A percentile compares a stretch with the other conserved stretches of the same genome.
phyloP scores from a whole-genome alignment of 75 land plant genomes.

The Selaginella moellendorffii region DNA sequence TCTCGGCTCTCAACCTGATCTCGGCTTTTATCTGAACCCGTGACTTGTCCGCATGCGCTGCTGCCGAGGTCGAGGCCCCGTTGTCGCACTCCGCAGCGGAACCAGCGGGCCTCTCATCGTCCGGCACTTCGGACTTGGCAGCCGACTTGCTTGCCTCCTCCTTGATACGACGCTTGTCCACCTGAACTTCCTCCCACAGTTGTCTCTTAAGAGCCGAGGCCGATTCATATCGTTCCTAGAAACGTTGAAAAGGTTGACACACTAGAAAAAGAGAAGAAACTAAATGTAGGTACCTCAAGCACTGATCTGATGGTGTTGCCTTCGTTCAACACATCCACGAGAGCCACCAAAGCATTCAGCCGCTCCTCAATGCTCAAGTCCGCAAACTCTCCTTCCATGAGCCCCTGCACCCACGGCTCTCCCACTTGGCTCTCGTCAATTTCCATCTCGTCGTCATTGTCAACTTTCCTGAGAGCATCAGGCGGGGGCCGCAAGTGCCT shows the following conservation, averaged over 20 bases:
- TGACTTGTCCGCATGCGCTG: constrained; percentile 40
- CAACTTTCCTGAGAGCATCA: too few relatives aligned
- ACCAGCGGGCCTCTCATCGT: constrained; percentile 2
- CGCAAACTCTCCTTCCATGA: constrained; percentile 81
- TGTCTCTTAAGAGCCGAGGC: constrained; percentile 84
- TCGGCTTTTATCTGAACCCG: constrained; percentile 67
- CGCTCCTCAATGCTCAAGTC: constrained; percentile 90
- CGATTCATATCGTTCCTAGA: constrained; percentile 75
- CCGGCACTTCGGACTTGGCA: constrained; percentile 11
- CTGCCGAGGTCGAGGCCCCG: not conserved
- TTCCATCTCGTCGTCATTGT: constrained; percentile 43
- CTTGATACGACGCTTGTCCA: constrained; percentile 66
- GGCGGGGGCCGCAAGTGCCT: too few relatives aligned
- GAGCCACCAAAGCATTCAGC: constrained; percentile 82
- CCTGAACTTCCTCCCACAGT: constrained; percentile 91
- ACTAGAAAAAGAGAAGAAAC: not conserved
- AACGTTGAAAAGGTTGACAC: not conserved
- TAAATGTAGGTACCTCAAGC: constrained; percentile 53
- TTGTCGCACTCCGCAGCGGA: not conserved
- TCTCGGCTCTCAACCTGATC: constrained; percentile 71
- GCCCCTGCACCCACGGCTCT: constrained; percentile 93
- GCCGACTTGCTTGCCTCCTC: constrained; percentile 51
- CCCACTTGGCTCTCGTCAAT: constrained; percentile 80
- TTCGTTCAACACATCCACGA: constrained; percentile 68
- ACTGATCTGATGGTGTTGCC: constrained; percentile 81